Evolutionary conservation across 2,329 filamentous ascomycete genomes (phyloP), one percentile per base, ranked within the genome.

Genomic region (Microsporum ferrugineum): DNA sequence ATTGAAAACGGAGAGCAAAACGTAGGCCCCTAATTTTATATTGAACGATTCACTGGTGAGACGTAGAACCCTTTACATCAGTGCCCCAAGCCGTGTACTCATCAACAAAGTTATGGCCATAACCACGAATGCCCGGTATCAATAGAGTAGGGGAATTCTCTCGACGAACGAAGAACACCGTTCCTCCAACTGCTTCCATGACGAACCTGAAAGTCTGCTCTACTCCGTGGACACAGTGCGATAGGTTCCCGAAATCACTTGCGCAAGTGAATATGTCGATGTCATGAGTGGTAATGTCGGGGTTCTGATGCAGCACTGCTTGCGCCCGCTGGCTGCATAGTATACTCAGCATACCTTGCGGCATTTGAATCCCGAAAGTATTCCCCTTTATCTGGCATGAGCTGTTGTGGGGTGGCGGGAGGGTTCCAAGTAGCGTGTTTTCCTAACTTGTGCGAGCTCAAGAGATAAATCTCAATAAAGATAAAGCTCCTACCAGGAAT

Each of bases 101-200:
- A 23, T 23, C 17, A 23, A 23, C 17, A 23, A 17, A 23, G 17
- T 23, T 23, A 23, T 23, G 17, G 17, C 17, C 17, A 23, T 23
- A 23, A 23, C 86, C 87, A 10, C 66, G 66, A 0, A 88, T 72
- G 23, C 76, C 76, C 0, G 72, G 65, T 3, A 88, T 83, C 0
- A 76, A 68, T 64, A 86, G 82, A 0, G 69, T 80, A 0, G 85
- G 84, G 0, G 80, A 79, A 53, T 82, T 84, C 66, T 87, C 84
- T 29, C 81, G 77, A 0, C 86, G 82, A 10, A 85, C 70, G 57
- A 89, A 78, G 71, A 88, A 86, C 0, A 87, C 78, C 0, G 82
- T 84, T 1, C 78, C 73, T 2, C 77, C 78, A 1, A 87, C 71
- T 0, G 75, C 69, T 63, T 87, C 80, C 2, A 85, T 39, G 8